phyloP scores from a whole-genome alignment of 2,329 filamentous ascomycete species.

The Hirsutella thompsonii region DNA sequence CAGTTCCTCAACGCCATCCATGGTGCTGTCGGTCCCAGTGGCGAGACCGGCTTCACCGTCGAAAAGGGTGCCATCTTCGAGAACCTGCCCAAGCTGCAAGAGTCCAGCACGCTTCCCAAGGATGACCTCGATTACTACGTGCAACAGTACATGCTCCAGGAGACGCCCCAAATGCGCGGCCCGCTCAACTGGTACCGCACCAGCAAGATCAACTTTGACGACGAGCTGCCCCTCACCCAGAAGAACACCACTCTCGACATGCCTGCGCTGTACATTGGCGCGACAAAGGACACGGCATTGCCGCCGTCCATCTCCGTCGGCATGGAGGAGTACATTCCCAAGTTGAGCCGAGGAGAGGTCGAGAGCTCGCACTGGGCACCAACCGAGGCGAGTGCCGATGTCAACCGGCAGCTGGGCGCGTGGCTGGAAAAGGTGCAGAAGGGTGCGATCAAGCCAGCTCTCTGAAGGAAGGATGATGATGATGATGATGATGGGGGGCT shows the following conservation, averaged over 20 bases:
- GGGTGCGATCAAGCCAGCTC: slow-evolving; percentile 13
- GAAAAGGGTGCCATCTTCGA: slow-evolving; percentile 31
- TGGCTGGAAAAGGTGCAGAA: slow-evolving; percentile 43
- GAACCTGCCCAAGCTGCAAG: too few species aligned
- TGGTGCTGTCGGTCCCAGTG: slow-evolving; percentile 46
- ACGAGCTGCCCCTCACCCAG: slow-evolving; percentile 31
- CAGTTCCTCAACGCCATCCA: slow-evolving; percentile 61
- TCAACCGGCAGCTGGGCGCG: slow-evolving; percentile 54
- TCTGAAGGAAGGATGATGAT: slow-evolving; percentile 8
- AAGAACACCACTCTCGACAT: slow-evolving; percentile 42
- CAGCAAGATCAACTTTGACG: too few species aligned
- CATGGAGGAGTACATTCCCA: slow-evolving; percentile 57
- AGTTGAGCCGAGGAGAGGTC: slow-evolving; percentile 54
- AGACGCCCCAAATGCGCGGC: too few species aligned
- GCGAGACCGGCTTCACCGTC: slow-evolving; percentile 44
- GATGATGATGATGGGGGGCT: too few species aligned
- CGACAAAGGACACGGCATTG: slow-evolving; percentile 57
- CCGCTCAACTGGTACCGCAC: too few species aligned
- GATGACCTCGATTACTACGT: too few species aligned
- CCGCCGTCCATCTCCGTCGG: slow-evolving; percentile 55
- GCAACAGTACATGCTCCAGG: too few species aligned
- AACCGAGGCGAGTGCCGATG: slow-evolving; percentile 55
- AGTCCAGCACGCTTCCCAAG: too few species aligned
- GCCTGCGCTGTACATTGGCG: slow-evolving; percentile 65
- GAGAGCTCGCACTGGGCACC: slow-evolving; percentile 71